phyloP scores from a whole-genome alignment of 345 rosid genomes.

The Linum tenue region DNA sequence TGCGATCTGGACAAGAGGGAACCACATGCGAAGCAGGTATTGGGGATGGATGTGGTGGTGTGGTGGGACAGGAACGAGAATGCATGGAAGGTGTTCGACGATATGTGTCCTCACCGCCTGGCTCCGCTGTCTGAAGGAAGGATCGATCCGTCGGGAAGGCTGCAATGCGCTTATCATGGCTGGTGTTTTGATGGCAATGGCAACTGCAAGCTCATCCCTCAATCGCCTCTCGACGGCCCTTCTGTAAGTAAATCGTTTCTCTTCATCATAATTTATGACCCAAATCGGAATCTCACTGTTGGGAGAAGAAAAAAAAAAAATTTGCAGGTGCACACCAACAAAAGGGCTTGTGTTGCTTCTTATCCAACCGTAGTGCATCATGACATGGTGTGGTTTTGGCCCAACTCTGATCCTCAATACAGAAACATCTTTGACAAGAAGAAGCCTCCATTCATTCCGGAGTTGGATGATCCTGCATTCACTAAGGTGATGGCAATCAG shows the following conservation, averaged over 20 bases:
- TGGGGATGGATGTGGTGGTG: slow-evolving; percentile 7
- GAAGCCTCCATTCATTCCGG: slow-evolving; percentile 5
- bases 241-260: not conserved
- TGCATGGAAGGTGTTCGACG: slow-evolving; percentile 6
- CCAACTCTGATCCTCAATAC: slow-evolving; percentile 1
- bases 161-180: slow-evolving; percentile 6
- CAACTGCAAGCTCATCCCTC: slow-evolving; percentile 3
- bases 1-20: slow-evolving; percentile 9
- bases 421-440: not conserved
- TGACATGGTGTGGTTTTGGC: slow-evolving; percentile 9
- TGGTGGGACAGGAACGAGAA: slow-evolving; percentile 8
- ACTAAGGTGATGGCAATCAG: not conserved
- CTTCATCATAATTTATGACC: not conserved
- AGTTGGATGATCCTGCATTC: slow-evolving; percentile 9
- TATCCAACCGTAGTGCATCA: slow-evolving; percentile 3
- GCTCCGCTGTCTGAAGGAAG: slow-evolving; percentile 10
- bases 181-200: slow-evolving; percentile 9
- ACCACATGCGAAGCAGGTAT: slow-evolving; percentile 2
- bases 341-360: slow-evolving; percentile 3
- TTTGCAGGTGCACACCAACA: not conserved
- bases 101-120: slow-evolving; percentile 7
- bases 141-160: slow-evolving; percentile 3
- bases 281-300: no score
- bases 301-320: no score
- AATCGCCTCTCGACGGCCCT: not conserved